phyloP scores from a whole-genome alignment of 2,329 filamentous ascomycete genomes.

The Mycocentrospora acerina region DNA sequence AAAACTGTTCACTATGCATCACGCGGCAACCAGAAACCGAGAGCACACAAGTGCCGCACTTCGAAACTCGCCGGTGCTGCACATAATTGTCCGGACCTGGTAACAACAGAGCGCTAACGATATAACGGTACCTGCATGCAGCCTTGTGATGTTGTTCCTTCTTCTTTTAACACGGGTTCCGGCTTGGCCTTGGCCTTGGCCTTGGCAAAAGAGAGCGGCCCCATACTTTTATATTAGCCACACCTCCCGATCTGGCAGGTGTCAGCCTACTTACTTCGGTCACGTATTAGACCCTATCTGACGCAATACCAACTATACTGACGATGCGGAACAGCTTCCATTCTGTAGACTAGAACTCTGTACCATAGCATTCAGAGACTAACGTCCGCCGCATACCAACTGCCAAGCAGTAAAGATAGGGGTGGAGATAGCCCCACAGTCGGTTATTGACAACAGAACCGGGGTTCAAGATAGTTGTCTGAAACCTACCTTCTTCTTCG shows the following conservation, averaged over 20 bases:
- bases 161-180: constrained; percentile 11
- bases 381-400: background rate
- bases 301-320: constrained; percentile 4
- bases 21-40: no score
- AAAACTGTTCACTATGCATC: no score
- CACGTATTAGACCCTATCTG: constrained; percentile 1
- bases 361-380: constrained; percentile 6
- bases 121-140: background rate
- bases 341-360: constrained; percentile 6
- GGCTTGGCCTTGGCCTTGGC: constrained; percentile 9
- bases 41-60: no score
- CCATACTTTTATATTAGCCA: constrained; percentile 4
- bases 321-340: constrained; percentile 1
- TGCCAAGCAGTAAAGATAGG: background rate
- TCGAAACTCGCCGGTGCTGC: no score
- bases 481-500: constrained; percentile 9
- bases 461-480: background rate
- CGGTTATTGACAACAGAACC: background rate
- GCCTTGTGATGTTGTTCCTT: constrained; percentile 4
- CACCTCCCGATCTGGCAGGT: constrained; percentile 9
- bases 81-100: no score
- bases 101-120: no score
- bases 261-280: constrained; percentile 8
- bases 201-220: constrained; percentile 7
- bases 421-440: background rate